Percentiles rank a stretch among this genome's conserved stretches.
Evolutionary conservation across 257 asterid species (phyloP).

Genomic region (Capsicum chinense): DNA sequence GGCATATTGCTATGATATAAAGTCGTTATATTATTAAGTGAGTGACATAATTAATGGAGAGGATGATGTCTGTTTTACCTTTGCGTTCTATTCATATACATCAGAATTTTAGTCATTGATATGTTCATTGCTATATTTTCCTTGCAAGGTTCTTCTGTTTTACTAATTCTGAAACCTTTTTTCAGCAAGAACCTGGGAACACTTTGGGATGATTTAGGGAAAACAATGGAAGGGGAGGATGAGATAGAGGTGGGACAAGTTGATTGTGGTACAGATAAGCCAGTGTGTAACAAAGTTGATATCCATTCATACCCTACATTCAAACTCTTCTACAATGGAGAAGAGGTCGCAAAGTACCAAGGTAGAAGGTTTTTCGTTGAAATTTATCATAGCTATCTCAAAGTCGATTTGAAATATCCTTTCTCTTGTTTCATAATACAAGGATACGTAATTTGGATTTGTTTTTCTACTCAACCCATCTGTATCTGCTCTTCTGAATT

Average conservation of each 20-base stretch:
- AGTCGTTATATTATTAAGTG: not conserved
- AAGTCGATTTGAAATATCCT: not conserved
- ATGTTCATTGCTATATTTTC: slow-evolving; percentile 1
- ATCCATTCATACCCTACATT: slow-evolving; percentile 97
- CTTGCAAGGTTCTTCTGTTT: not conserved
- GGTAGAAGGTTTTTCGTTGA: slow-evolving; percentile 48
- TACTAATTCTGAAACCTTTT: slow-evolving; percentile 31
- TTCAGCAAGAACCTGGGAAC: slow-evolving; percentile 88
- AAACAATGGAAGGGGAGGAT: slow-evolving; percentile 94
- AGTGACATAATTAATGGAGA: not conserved
- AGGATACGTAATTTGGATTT: not conserved
- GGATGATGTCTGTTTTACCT: not conserved
- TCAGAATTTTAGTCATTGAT: not conserved
- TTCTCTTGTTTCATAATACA: not conserved
- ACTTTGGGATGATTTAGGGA: slow-evolving; percentile 96
- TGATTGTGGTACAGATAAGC: slow-evolving; percentile 74
- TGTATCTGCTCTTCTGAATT: not conserved
- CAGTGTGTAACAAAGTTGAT: slow-evolving; percentile 85
- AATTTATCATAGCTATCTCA: not conserved
- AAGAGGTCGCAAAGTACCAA: slow-evolving; percentile 81
- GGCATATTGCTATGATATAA: slow-evolving; percentile 2
- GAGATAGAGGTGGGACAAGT: slow-evolving; percentile 97
- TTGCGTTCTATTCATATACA: not conserved
- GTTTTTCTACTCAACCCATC: not conserved
- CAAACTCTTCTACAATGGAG: slow-evolving; percentile 94